A percentile compares a stretch with the other conserved stretches of the same genome.
These are phyloP conservation scores for Puccinia novopanici DNA, from an alignment of 1,284 basidiomycete genomes.

Conservation along the genomic window DNA sequence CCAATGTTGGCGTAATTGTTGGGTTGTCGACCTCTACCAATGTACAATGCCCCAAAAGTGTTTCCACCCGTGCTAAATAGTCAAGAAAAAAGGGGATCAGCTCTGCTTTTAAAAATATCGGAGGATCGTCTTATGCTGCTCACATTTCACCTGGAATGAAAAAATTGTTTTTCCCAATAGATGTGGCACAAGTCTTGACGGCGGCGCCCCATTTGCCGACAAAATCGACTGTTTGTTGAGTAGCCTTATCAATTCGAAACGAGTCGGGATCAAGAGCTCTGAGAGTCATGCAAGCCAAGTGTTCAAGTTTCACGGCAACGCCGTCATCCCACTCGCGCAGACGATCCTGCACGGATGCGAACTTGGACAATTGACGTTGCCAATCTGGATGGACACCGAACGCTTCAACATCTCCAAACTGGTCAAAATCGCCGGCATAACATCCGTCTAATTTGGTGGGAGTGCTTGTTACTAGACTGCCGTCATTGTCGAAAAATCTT, in stretches of 20 bases:
- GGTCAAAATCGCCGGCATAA: slow-evolving; percentile 79
- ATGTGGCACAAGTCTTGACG: slow-evolving; percentile 72
- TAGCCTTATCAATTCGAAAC: slow-evolving; percentile 90
- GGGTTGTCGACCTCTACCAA: slow-evolving; percentile 81
- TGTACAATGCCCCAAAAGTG: slow-evolving; percentile 79
- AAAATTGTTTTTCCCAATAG: slow-evolving; percentile 78
- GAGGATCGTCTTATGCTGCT: background rate
- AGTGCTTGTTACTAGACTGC: slow-evolving; percentile 66
- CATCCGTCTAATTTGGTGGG: slow-evolving; percentile 66
- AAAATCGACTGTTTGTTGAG: slow-evolving; percentile 80
- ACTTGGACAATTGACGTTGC: slow-evolving; percentile 89
- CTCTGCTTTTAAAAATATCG: background rate
- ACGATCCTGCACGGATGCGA: slow-evolving; percentile 90
- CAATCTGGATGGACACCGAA: slow-evolving; percentile 76
- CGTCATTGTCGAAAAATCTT: slow-evolving; percentile 75
- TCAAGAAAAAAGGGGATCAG: background rate
- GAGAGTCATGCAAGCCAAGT: slow-evolving; percentile 80
- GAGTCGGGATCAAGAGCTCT: slow-evolving; percentile 82
- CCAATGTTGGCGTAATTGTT: slow-evolving; percentile 65
- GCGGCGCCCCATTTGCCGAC: slow-evolving; percentile 73
- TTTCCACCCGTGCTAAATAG: slow-evolving; percentile 73
- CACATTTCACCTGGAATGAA: slow-evolving; percentile 81
- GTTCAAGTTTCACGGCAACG: slow-evolving; percentile 73
- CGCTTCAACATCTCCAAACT: slow-evolving; percentile 90
- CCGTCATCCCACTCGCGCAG: slow-evolving; percentile 79